A percentile compares a stretch with the other conserved stretches of the same genome.
Evolutionary conservation across 768 basidiomycete genomes (phyloP).

Genomic region (Clitopilus hobsonii): DNA sequence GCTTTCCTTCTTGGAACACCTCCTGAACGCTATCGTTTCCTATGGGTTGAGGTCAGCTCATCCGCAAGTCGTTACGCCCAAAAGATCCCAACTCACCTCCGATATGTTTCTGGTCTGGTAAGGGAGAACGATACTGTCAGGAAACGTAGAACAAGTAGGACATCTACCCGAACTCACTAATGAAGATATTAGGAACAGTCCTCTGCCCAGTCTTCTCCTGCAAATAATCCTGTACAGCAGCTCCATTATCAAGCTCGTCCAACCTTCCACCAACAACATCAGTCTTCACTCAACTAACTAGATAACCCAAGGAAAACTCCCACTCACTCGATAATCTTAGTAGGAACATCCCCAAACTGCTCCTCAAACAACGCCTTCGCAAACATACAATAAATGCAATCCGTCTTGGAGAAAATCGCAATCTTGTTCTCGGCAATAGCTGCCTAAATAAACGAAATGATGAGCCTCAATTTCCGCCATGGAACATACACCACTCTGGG

Average conservation of each 20-base stretch:
- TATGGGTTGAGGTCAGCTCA: conserved; percentile 11
- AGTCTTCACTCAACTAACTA: background rate
- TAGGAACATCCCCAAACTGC: conserved; percentile 31
- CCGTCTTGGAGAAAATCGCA: conserved; percentile 56
- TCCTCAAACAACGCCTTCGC: conserved; percentile 43
- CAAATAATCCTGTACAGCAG: conserved; percentile 64
- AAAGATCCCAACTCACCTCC: conserved; percentile 35
- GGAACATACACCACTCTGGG: too few species aligned
- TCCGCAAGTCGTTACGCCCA: background rate
- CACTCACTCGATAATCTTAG: conserved; percentile 45
- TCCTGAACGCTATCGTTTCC: conserved; percentile 34
- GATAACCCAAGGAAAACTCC: background rate
- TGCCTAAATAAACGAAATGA: background rate
- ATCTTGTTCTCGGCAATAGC: conserved; percentile 46
- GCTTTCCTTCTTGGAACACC: conserved; percentile 23
- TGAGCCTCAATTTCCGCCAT: too few species aligned
- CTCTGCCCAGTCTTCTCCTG: conserved; percentile 56
- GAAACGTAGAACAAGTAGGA: background rate
- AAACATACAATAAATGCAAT: conserved; percentile 46
- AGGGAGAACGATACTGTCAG: background rate
- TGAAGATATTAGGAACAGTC: conserved; percentile 77
- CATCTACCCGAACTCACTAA: conserved; percentile 52
- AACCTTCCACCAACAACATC: conserved; percentile 36
- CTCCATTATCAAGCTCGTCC: conserved; percentile 53
- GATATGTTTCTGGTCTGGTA: conserved; percentile 45